Conservation (phyloP, 768 basidiomycete genomes). For the Pisolithus tinctorius region DNA sequence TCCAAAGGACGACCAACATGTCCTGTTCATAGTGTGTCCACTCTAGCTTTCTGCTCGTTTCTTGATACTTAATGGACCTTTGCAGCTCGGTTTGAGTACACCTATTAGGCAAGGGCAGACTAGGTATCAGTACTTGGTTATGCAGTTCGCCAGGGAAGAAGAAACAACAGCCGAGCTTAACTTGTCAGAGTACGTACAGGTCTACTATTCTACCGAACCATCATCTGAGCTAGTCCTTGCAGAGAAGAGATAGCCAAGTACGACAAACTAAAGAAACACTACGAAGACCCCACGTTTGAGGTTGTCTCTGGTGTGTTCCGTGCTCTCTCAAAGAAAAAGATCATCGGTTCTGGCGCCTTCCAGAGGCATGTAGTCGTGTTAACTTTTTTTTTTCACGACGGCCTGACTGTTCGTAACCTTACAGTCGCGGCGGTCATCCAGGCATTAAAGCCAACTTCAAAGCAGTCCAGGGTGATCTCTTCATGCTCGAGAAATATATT, state of each 20-base stretch:
- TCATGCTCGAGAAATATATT: slow-evolving; percentile 95
- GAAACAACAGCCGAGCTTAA: slow-evolving; percentile 95
- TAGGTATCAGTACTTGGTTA: slow-evolving; percentile 93
- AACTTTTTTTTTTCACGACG: background rate
- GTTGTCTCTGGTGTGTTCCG: slow-evolving; percentile 94
- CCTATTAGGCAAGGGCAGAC: slow-evolving; percentile 99
- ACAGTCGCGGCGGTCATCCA: slow-evolving; percentile 80
- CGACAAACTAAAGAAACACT: slow-evolving; percentile 85
- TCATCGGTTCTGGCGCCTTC: slow-evolving; percentile 81
- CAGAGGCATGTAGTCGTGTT: slow-evolving; percentile 49
- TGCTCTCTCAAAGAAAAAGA: slow-evolving; percentile 84
- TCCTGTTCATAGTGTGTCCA: slow-evolving; percentile 80
- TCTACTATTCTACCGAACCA: background rate
- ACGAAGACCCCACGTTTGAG: slow-evolving; percentile 93
- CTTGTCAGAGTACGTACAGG: slow-evolving; percentile 69
- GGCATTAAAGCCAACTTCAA: slow-evolving; percentile 98
- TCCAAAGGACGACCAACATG: slow-evolving; percentile 94
- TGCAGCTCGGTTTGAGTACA: slow-evolving; percentile 79
- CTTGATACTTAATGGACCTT: slow-evolving; percentile 4
- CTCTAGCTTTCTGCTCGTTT: background rate
- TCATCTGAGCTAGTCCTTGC: background rate
- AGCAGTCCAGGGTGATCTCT: slow-evolving; percentile 93
- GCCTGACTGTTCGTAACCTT: background rate
- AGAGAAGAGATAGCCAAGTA: slow-evolving; percentile 76
- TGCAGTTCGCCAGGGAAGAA: slow-evolving; percentile 97